Evolutionary conservation across 176 grass and related monocot species (phyloP).

Genomic region (Rhynchospora breviuscula): DNA sequence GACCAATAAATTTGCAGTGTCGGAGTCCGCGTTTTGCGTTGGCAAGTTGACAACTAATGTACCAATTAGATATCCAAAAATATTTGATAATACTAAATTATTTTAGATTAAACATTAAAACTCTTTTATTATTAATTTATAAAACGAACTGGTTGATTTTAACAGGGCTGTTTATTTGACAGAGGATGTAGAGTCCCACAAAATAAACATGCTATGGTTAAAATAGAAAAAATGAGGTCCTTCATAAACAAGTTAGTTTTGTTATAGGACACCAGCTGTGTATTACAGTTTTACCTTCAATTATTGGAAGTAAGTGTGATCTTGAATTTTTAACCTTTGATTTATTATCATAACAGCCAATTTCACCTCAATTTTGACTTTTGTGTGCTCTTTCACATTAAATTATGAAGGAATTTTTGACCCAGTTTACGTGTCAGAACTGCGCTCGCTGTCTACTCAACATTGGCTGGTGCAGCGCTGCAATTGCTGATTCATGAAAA

Average conservation of each 20-base stretch:
- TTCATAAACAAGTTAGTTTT: too few species aligned
- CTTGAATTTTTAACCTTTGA: neutral
- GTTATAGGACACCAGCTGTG: too few species aligned
- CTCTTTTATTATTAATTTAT: too few species aligned
- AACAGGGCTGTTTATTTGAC: too few species aligned
- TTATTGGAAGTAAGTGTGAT: neutral
- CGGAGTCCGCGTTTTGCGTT: neutral
- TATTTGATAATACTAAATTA: neutral
- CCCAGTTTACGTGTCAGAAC: neutral
- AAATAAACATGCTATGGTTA: too few species aligned
- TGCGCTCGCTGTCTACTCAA: neutral
- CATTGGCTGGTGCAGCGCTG: neutral
- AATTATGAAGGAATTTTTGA: constrained; percentile 4
- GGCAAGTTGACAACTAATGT: neutral
- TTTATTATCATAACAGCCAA: neutral
- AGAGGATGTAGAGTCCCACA: too few species aligned
- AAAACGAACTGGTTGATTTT: too few species aligned
- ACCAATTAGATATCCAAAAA: neutral
- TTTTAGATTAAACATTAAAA: too few species aligned
- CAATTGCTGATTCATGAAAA: neutral
- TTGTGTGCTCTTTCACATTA: constrained; percentile 7
- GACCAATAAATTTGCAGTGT: neutral
- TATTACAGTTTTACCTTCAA: neutral
- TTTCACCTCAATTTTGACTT: neutral
- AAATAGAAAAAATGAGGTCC: too few species aligned